A percentile compares a stretch with the other conserved stretches of the same genome.
Conservation (phyloP, 225 moss, liverwort and hornwort genomes). For the Sphagnum contortum region DNA sequence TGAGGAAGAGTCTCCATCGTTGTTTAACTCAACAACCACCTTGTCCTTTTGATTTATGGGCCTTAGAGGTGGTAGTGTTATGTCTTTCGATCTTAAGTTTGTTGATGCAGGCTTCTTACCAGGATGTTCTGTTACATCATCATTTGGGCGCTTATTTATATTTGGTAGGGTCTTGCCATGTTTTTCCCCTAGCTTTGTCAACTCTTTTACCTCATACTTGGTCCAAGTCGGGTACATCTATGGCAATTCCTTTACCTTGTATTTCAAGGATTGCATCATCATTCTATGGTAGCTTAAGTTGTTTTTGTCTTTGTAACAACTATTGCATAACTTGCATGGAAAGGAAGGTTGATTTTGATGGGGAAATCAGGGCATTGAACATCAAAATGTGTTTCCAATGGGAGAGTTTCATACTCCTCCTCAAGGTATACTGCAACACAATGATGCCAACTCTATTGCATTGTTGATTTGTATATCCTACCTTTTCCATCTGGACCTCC, state of each 20-base stretch:
- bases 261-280: neutral
- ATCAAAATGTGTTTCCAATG: no score
- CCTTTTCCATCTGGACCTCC: no score
- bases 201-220: neutral
- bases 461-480: no score
- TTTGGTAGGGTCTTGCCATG: neutral
- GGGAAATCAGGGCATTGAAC: no score
- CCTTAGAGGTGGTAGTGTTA: neutral
- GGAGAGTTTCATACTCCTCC: no score
- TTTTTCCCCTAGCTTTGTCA: neutral
- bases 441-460: no score
- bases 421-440: no score
- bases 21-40: neutral
- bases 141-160: neutral
- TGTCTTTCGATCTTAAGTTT: neutral
- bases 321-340: neutral
- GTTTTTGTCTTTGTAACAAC: neutral
- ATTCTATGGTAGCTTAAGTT: neutral
- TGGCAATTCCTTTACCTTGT: neutral
- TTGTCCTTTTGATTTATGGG: neutral
- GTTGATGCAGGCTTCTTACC: neutral
- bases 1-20: neutral
- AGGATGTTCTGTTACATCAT: neutral
- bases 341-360: neutral
- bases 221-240: neutral